Conservation (phyloP, 306 rosid genomes). For the Cicer pinnatifidum region DNA sequence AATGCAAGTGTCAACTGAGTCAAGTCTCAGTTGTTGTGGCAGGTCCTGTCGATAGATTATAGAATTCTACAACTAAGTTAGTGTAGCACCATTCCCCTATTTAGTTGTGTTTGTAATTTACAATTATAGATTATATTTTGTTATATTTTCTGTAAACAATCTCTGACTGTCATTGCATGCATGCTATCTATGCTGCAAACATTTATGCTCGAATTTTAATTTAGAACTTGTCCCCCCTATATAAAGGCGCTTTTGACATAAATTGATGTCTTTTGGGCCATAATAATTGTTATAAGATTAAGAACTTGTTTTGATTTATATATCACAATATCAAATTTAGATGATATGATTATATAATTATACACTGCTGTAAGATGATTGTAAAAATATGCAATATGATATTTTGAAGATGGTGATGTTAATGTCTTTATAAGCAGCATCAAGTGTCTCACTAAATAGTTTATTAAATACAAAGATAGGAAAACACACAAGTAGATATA, state of each 20-base stretch:
- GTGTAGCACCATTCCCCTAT: too few relatives aligned
- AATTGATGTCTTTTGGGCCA: neutral
- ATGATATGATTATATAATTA: neutral
- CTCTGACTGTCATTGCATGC: too few relatives aligned
- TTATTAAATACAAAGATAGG: constrained; percentile 9
- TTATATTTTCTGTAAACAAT: too few relatives aligned
- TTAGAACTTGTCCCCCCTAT: too few relatives aligned
- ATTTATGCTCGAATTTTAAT: too few relatives aligned
- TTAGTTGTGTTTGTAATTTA: too few relatives aligned
- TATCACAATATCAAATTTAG: neutral
- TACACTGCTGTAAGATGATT: constrained; percentile 8
- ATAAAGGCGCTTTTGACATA: too few relatives aligned
- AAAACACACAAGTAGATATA: constrained; percentile 24
- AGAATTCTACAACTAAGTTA: too few relatives aligned
- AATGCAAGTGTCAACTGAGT: neutral
- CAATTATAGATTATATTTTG: too few relatives aligned
- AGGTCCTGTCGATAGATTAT: too few relatives aligned
- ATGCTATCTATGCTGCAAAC: too few relatives aligned
- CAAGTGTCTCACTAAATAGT: neutral
- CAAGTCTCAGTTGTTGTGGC: neutral
- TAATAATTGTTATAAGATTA: neutral
- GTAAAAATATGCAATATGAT: constrained; percentile 29
- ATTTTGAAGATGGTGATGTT: constrained; percentile 22
- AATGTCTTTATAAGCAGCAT: neutral
- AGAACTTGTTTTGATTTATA: neutral